Conservation (phyloP, 2,329 filamentous ascomycete genomes). For the Xylariaceae sp. region DNA sequence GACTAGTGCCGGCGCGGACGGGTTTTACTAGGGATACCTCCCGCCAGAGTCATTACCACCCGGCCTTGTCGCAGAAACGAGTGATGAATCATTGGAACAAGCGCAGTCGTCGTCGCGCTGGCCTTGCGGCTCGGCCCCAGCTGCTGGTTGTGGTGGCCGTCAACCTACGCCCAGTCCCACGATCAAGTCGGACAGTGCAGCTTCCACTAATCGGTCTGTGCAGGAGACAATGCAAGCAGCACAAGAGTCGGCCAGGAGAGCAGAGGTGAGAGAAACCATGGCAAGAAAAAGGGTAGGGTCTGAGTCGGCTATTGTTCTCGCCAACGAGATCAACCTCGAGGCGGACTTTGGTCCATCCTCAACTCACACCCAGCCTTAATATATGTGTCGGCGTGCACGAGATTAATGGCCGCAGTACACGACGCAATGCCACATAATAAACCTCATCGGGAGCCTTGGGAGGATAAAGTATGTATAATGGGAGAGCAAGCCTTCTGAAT, state of each 20-base stretch:
- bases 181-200: too few relatives aligned
- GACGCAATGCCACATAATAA: too few relatives aligned
- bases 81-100: slow-evolving; percentile 6
- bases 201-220: neutral
- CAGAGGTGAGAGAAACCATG: slow-evolving; percentile 17
- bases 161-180: too few relatives aligned
- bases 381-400: neutral
- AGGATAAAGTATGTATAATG: too few relatives aligned
- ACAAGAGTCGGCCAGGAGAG: slow-evolving; percentile 23
- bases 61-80: slow-evolving; percentile 9
- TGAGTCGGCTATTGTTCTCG: slow-evolving; percentile 11
- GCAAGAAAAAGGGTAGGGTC: slow-evolving; percentile 18
- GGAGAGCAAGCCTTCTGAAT: too few relatives aligned
- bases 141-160: too few relatives aligned
- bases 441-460: too few relatives aligned
- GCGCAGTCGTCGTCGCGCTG: neutral
- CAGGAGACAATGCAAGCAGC: slow-evolving; percentile 19
- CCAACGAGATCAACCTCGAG: slow-evolving; percentile 2
- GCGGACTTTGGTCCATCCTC: slow-evolving; percentile 16
- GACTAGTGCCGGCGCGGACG: slow-evolving; percentile 25
- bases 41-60: slow-evolving; percentile 15
- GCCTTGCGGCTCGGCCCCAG: neutral
- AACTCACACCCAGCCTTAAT: slow-evolving; percentile 8
- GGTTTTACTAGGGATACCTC: slow-evolving; percentile 29
- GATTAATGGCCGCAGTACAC: neutral